Evolutionary conservation across 495 filamentous ascomycete genomes (phyloP), one percentile per base, ranked within the genome.

Genomic region (Clavariopsis aquatica): DNA sequence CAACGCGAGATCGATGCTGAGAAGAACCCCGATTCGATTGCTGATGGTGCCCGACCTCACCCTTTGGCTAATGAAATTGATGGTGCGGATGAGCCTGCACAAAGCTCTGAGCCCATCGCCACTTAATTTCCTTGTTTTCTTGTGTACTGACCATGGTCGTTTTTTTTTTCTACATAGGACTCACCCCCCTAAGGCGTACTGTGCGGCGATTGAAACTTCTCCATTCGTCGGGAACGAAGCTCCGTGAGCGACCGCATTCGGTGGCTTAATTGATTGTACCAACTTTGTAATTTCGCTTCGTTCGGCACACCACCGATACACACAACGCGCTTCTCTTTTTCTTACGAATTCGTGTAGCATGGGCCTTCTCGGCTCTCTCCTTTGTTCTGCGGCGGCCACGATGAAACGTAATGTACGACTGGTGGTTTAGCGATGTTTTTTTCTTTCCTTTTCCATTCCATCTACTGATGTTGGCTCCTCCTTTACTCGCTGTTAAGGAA

Each of bases 101-200:
- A 52, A 29, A 45, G n/a, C 51, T 66, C 68, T 46, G 29, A 64
- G 6, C 64, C 54, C 60, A 62, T 45, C 57, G 36, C 60, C 31
- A 53, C 63, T 20, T 62, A 17, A 57, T 60, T 26, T 45, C 22
- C 41, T 10, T 23, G 19, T 38, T 29, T 60, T 27, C 23, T 38
- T 55, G 5, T 24, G 26, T 56, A 56, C 28, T 43, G 17, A 38
- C 49, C 26, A 61, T 60, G 64, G 55, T 52, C 47, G 12, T 38
- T 55, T 56, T 46, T 29, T n/a, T n/a, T 49, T 66, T 23, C 54
- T 60, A 28, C 17, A 23, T 64, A 70, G 64, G 54, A 19, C 38
- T 67, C 15, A 57, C 68, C 7, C 64, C 68, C n/a, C 52, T 70
- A 5, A 51, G 55, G 36, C 64, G 64, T 20, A 70, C 68, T 4